A percentile compares a stretch with the other conserved stretches of the same genome.
These are phyloP conservation scores for Panicum hallii DNA, from an alignment of 202 grass and related monocot species.

Conservation along the genomic window DNA sequence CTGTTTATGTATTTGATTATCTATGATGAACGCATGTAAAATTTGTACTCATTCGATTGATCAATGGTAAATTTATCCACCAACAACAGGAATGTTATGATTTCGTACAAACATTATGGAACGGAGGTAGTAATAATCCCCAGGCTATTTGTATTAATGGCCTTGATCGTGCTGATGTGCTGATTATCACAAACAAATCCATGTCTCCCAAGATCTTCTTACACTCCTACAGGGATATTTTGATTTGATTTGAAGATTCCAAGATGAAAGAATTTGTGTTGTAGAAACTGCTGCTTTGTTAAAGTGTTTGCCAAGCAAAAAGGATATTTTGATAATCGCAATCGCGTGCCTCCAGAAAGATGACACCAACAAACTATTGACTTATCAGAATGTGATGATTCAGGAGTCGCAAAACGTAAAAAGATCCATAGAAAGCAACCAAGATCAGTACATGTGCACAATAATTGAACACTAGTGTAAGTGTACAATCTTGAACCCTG, in stretches of 20 bases:
- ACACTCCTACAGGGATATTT: conserved; percentile 16
- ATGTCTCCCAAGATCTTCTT: background rate
- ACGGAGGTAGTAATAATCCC: background rate
- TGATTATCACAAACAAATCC: background rate
- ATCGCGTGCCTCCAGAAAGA: background rate
- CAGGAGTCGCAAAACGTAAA: conserved; percentile 4
- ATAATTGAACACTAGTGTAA: conserved; percentile 22
- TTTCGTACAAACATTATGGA: background rate
- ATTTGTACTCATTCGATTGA: background rate
- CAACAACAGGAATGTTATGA: background rate
- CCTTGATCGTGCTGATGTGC: background rate
- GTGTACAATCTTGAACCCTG: conserved; percentile 1
- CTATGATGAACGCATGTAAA: background rate
- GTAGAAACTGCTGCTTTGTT: background rate
- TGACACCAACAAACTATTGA: background rate
- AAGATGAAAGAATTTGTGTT: background rate
- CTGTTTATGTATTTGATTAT: background rate
- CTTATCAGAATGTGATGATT: background rate
- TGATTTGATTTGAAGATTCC: conserved; percentile 40
- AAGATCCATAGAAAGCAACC: conserved; percentile 28
- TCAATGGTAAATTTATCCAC: background rate
- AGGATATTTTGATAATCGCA: background rate
- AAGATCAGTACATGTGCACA: conserved; percentile 40
- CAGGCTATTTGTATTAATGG: background rate
- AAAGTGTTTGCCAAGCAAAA: background rate